Base-by-base conservation (phyloP, 192 early-diverging fungal genomes). In the Cetraspora pellucida region DNA sequence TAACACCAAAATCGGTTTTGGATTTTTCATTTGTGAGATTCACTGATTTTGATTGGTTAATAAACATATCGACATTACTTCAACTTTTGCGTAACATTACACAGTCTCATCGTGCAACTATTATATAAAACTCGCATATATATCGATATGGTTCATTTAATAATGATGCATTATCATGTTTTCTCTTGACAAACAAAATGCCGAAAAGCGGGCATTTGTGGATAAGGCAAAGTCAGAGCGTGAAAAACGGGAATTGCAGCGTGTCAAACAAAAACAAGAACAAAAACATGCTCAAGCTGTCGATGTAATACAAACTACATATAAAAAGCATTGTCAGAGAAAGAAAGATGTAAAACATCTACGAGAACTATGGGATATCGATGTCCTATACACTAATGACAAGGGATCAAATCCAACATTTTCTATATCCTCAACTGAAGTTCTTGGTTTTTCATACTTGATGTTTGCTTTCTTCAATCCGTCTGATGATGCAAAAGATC, bases 211-310 rank as follows among this genome's bases (percentile, higher is more conserved):
- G 47, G 43, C 43, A 25, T 68, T 68, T 68, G 66, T 68, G 19
- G 66, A 68, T 28, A 68, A 49, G 0, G 25, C 66, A 21, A 45
- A 21, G 31, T 27, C 66, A 10, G 66, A 68, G 47, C 28, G 66
- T 10, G 66, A 68, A 46, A 43, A 68, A 68, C n/a, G 66, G 25
- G 66, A 68, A 28, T 17, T 47, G 25, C 66, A 68, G 47, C 66
- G 66, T 47, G 31, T 47, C 19, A 45, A 47, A 14, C 44, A 68
- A 47, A 68, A 68, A 44, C 21, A 47, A 3, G 66, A 68, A 45
- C 19, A 68, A 47, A 47, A 68, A 27, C 17, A 46, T 19, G n/a
- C 44, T 46, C 37, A 68, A 17, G n/a, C 66, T 47, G 66, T 30
- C 0, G 23, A 25, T 16, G n/a, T 21, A 19, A 68, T 68, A 47